Evolutionary conservation across 139 green algal genomes (phyloP).

Genomic region (Chlorella sorokiniana): DNA sequence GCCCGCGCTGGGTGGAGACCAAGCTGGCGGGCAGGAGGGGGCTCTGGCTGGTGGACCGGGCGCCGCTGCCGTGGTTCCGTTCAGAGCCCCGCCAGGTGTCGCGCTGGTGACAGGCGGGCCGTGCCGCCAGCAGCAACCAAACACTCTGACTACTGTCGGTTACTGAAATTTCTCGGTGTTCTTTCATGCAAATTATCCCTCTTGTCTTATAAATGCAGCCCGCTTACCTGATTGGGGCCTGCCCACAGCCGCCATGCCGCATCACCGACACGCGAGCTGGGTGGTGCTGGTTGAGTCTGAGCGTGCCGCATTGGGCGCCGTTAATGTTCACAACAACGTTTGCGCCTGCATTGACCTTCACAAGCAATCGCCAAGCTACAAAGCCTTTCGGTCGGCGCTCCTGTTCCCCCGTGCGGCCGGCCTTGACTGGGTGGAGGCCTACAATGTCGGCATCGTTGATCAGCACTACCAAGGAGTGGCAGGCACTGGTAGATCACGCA

Average conservation of each 20-base stretch:
- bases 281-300: too few relatives aligned
- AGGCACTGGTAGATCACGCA: slow-evolving; percentile 78
- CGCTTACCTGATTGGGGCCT: too few relatives aligned
- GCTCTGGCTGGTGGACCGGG: slow-evolving; percentile 29
- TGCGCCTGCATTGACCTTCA: not conserved
- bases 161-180: too few relatives aligned
- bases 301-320: too few relatives aligned
- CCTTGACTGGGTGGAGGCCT: not conserved
- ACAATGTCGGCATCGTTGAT: slow-evolving; percentile 15
- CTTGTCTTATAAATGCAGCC: too few relatives aligned
- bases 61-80: slow-evolving; percentile 32
- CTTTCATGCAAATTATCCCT: too few relatives aligned
- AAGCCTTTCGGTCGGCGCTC: not conserved
- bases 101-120: not conserved
- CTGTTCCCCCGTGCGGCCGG: not conserved
- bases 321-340: too few relatives aligned
- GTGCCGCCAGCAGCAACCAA: not conserved
- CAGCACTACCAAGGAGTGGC: slow-evolving; percentile 62
- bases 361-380: not conserved
- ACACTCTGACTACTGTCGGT: too few relatives aligned
- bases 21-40: slow-evolving; percentile 1
- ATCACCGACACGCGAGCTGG: too few relatives aligned
- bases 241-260: too few relatives aligned
- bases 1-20: slow-evolving; percentile 31
- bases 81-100: not conserved